Evolutionary conservation across 2,329 filamentous ascomycete species (phyloP), one percentile per base, ranked within the genome.

Genomic region (Thielaviopsis cerberus): DNA sequence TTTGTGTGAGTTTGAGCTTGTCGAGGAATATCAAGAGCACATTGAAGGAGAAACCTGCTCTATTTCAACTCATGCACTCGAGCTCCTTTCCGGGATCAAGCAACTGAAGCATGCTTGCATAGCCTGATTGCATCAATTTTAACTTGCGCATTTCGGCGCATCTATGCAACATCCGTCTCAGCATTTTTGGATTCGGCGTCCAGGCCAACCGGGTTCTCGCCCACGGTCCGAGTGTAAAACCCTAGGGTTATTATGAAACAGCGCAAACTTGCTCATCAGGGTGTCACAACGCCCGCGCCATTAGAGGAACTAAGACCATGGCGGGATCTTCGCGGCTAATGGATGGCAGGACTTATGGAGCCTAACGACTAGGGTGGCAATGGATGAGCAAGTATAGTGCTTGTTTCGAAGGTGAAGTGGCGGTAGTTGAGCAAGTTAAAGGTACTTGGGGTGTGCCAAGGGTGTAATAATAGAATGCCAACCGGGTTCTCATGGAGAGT

Each of bases 181-280:
- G 11, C 11, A 30, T 4, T 45, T 4, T 8, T 6, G 15, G 4
- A 4, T 4, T n/a, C 8, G 37, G 3, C 37, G 8, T 20, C n/a
- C 4, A 4, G 37, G 20, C 55, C 59, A 60, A 57, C 55, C 52
- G 27, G 59, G 59, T 60, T 48, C 30, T 51, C 56, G 17, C 22
- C 23, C 24, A 24, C 24, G 22, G 45, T 25, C 30, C 7, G 34
- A 17, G 58, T 59, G 48, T 55, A 58, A 58, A 62, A 58, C 58
- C 58, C 58, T 62, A 62, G 53, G 52, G 55, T 58, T 57, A 53
- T 3, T 2, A 11, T 20, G 50, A 62, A 62, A 25, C 22, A 48
- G 51, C 60, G 55, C 59, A 61, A 63, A 64, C 60, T 53, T 60
- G 63, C 63, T 64, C 63, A 64, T 62, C 63, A 59, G 53, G 59